These are phyloP conservation scores for Rhododendron henanense DNA, from an alignment of 148 eudicot genomes.

Conservation along the genomic window DNA sequence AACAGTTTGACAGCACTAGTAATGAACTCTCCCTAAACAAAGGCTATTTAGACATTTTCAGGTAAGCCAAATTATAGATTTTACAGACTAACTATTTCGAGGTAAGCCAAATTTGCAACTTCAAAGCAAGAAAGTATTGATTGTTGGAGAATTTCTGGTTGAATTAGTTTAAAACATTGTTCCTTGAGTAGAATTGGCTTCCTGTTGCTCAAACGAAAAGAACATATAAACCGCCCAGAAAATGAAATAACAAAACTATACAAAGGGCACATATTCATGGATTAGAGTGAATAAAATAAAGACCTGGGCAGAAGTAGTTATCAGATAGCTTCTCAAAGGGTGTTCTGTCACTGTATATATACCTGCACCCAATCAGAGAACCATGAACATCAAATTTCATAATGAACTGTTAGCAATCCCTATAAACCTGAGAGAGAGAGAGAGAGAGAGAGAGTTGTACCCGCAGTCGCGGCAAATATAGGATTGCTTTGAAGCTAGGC, in stretches of 20 bases:
- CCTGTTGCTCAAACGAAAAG: constrained; percentile 1
- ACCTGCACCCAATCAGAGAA: constrained; percentile 44
- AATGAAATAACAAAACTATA: neutral
- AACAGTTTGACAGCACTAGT: neutral
- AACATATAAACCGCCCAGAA: neutral
- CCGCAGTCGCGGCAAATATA: constrained; percentile 98
- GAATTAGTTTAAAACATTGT: neutral
- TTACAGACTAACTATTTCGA: neutral
- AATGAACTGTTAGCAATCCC: neutral
- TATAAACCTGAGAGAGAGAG: neutral
- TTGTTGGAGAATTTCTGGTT: neutral
- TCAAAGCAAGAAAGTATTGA: neutral
- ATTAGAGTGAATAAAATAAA: neutral
- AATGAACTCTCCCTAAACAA: neutral
- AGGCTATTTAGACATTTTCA: neutral
- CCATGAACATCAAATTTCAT: neutral
- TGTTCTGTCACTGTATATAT: constrained; percentile 79
- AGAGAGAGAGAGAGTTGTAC: constrained; percentile 22
- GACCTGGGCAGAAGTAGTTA: constrained; percentile 91
- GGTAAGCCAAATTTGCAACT: neutral
- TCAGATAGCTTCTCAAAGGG: constrained; percentile 90
- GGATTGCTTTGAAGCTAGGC: constrained; percentile 73
- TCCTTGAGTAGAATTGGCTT: neutral
- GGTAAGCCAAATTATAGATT: neutral
- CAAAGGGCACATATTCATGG: neutral